Base-by-base conservation (phyloP, 441 rosid species). In the Pelargonium citronellum region DNA sequence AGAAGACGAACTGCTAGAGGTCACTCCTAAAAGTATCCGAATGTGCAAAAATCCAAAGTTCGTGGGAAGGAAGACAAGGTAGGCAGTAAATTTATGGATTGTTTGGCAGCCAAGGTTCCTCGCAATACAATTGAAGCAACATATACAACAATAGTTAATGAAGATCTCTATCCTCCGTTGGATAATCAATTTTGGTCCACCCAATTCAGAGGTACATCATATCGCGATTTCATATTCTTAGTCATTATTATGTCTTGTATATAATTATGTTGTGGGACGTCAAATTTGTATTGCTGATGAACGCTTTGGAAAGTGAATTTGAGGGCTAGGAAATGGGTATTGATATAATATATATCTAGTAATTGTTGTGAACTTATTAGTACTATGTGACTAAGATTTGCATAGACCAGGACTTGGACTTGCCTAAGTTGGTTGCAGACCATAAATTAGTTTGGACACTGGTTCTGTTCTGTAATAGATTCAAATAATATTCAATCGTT, bases 1-100 rank as follows among this genome's bases (percentile, higher is more conserved):
- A 81, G 99, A 95, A 82, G 99, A 95, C 75, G 99, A 95, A 69
- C 79, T 95, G 67, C 96, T 95, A 74, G 99, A 91, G 85, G 92
- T 90, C 13, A 91, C 97, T 11, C 95, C 97, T 7, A 66, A 1
- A 0, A 84, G 94, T 74, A 84, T 95, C 74, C 73, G 97, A 69
- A 91, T 87, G 95, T 90, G 96, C 87, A 91, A 95, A 82, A 88
- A 87, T 78, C 95, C 89, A 1, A 93, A 93, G 81, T 69, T 88
- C 61, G 66, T 79, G 10, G 65, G 65, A 2, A 89, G 80, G 79
- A 93, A 82, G 82, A 77, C 82, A 9, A 85, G 85, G 80, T 88
- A 75, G 75, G 66, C 46, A 71, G 72, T 73, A 41, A n/a, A 3
- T 4, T 24, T 5, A 1, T 17, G 6, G 65, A 64, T 16, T 10